Evolutionary conservation across 306 rosid species (phyloP).

Genomic region (Gleditsia sinensis): DNA sequence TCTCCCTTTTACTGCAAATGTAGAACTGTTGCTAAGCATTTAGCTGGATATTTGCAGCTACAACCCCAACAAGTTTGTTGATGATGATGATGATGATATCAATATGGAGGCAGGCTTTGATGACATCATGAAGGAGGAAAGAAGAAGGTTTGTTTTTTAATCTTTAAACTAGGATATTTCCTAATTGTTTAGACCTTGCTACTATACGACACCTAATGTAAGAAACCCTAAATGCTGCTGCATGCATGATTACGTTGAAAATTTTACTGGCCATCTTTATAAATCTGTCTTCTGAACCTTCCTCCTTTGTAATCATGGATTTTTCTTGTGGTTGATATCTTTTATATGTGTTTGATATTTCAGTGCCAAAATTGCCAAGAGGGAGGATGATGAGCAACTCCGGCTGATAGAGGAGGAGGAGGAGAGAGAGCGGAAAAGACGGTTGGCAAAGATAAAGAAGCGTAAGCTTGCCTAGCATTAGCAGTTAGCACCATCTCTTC

Average conservation of each 20-base stretch:
- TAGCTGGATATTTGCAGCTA: conserved; percentile 51
- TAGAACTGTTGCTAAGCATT: conserved; percentile 12
- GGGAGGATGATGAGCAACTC: conserved; percentile 74
- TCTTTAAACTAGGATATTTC: conserved; percentile 7
- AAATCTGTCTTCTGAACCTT: neutral
- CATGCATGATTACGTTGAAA: neutral
- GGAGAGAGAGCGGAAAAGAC: conserved; percentile 42
- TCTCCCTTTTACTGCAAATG: neutral
- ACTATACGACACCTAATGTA: neutral
- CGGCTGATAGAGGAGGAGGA: conserved; percentile 60
- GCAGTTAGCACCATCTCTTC: neutral
- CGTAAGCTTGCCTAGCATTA: conserved; percentile 39
- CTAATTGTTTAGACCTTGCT: neutral
- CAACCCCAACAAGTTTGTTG: conserved; percentile 52
- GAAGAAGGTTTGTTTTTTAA: conserved; percentile 56
- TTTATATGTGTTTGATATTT: neutral
- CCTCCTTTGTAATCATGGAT: neutral
- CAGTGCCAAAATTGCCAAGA: conserved; percentile 53
- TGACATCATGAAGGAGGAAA: conserved; percentile 77
- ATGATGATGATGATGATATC: conserved; percentile 57
- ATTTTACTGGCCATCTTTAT: neutral
- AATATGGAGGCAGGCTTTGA: conserved; percentile 88
- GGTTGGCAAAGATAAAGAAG: conserved; percentile 48
- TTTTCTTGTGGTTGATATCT: conserved; percentile 3
- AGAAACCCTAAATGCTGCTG: neutral